Evolutionary conservation across 495 filamentous ascomycete genomes (phyloP).

Genomic region (Aspergillus saccharolyticus): DNA sequence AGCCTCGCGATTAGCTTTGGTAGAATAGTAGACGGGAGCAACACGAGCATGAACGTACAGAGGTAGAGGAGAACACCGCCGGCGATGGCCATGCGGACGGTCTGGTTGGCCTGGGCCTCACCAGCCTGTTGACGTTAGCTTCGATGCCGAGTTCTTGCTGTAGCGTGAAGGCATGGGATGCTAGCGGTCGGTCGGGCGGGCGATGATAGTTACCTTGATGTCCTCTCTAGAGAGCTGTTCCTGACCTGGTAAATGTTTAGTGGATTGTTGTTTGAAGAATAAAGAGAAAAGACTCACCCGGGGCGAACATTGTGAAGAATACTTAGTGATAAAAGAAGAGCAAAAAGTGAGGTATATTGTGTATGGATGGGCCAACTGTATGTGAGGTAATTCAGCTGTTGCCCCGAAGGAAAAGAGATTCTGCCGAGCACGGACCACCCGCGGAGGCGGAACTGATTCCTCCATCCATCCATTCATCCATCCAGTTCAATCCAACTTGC

Average conservation of each 20-base stretch:
- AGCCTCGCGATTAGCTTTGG: background rate
- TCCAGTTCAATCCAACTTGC: too few species aligned
- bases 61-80: conserved; percentile 71
- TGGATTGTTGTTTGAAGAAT: background rate
- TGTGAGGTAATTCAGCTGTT: background rate
- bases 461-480: background rate
- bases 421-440: conserved; percentile 17
- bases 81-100: conserved; percentile 57
- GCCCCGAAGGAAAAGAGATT: conserved; percentile 6
- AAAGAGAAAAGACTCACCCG: conserved; percentile 26
- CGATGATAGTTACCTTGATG: conserved; percentile 34
- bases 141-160: background rate
- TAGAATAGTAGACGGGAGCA: background rate
- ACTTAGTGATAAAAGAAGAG: background rate
- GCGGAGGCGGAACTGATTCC: conserved; percentile 14
- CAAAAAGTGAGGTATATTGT: background rate
- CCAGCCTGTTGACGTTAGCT: conserved; percentile 38
- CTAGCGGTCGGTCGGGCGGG: background rate
- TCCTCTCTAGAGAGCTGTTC: conserved; percentile 46
- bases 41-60: conserved; percentile 47
- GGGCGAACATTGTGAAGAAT: conserved; percentile 41
- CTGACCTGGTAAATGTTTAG: conserved; percentile 24
- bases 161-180: background rate
- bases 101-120: conserved; percentile 66
- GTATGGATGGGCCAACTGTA: background rate